Base-by-base conservation (phyloP, 805 yeast species). In the Teunomyces stri region DNA sequence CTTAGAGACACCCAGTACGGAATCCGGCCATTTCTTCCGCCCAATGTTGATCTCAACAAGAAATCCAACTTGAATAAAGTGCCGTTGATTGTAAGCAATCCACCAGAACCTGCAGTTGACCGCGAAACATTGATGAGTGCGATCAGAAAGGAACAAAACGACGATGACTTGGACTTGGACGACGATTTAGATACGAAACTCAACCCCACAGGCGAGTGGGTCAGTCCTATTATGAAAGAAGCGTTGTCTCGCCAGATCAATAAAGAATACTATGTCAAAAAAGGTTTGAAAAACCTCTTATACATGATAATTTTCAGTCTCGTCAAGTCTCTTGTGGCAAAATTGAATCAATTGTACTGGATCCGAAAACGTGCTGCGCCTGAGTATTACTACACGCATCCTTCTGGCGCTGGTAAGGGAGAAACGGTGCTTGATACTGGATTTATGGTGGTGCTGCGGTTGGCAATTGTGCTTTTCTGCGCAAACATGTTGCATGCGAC, bases 191-290 rank as follows among this genome's bases (percentile, higher is more conserved):
- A 37, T 2, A 12, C 28, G 16, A 28, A 34, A 3, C n/a, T 6
- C 18, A 28, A 35, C 2, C 54, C 56, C 18, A 42, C 59, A 2
- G 59, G 60, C 6, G 70, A 68, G 27, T 69, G 76, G 75, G 55
- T 57, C 10, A 67, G 65, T 50, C 79, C 80, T 2, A 66, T 73
- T 41, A 69, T 79, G 48, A 62, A 61, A 42, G 60, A 68, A 31
- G 83, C 83, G 1, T 59, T 77, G 44, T 40, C 62, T 4, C 56
- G 83, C 30, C 79, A 77, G 49, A 65, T 70, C 2, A 73, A 75
- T 52, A 68, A 67, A 49, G 76, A 75, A 44, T 34, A 53, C 5
- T 72, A 70, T 51, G 54, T 68, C 34, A 64, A 64, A 35, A 62
- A 54, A n/a, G 48, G 74, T 6, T 44, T 72, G 21, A 51, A 53